Base-by-base conservation (phyloP, 1,139 yeast species). In the Candida mesenterica region DNA sequence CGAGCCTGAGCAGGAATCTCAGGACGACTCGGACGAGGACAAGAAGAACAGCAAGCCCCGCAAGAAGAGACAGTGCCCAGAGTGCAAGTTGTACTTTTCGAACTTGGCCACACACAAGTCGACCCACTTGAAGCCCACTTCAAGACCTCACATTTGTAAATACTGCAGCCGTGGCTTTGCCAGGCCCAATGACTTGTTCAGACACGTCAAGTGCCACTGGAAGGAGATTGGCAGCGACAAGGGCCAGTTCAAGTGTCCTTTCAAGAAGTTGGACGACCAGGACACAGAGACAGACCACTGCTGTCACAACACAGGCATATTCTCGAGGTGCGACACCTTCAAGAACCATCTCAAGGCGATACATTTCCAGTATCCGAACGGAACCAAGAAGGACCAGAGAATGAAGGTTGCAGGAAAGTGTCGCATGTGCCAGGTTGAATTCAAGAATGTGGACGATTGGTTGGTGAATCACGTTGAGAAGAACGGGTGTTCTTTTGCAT, bases 331-430 rank as follows among this genome's bases (percentile, higher is more conserved):
- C 55, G 97, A 89, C 58, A 89, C 97, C 5, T 89, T 79, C 63
- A 89, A 89, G 55, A 89, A 88, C 59, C 97, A 89, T 60, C 68
- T 89, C 43, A 86, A 85, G 57, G 95, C 96, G 3, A 73, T 89
- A 45, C 97, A 89, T 57, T 89, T 89, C 58, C 85, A 79, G 50
- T 89, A 89, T 59, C 97, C 97, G 3, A 74, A 75, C 30, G 96
- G 95, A 4, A 88, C 96, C 5, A 79, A 81, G 52, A 88, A 88
- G 61, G 81, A 77, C 45, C 85, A 86, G 50, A 72, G 97, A 45
- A 62, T 64, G 14, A 73, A 76, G 36, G 85, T 82, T 31, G 57
- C 70, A 15, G 97, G 97, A 5, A 66, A 67, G 40, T 89, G 97
- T 61, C 77, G 83, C 54, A 82, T 79, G 57, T 89, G 97, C 59